Percentiles rank a stretch among this genome's conserved stretches.
Conservation (phyloP, 164 flowering plant species). For the Platanus orientalis region DNA sequence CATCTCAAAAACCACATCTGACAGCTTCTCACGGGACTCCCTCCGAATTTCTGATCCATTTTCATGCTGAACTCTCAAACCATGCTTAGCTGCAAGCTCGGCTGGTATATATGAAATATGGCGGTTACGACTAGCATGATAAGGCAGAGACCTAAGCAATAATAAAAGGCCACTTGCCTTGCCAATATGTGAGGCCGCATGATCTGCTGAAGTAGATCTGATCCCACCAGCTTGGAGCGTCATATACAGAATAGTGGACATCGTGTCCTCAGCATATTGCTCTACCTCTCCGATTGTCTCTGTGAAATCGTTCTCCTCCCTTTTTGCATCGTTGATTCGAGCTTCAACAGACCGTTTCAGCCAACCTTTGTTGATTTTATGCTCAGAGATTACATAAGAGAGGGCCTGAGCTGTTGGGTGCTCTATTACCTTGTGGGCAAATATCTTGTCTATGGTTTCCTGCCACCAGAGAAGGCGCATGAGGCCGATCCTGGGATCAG, state of each 20-base stretch:
- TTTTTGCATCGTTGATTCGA: conserved; percentile 77
- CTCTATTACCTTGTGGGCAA: conserved; percentile 59
- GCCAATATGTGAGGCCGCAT: conserved; percentile 96
- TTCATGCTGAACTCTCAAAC: conserved; percentile 49
- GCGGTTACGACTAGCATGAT: conserved; percentile 66
- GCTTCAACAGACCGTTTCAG: conserved; percentile 92
- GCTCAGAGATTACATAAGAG: conserved; percentile 52
- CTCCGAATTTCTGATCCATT: conserved; percentile 40
- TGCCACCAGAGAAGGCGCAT: conserved; percentile 99
- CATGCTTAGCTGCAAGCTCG: conserved; percentile 77
- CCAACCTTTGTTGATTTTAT: conserved; percentile 76
- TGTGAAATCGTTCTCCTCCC: conserved; percentile 61
- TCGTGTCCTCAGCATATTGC: conserved; percentile 84
- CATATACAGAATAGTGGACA: conserved; percentile 71
- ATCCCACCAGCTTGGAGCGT: conserved; percentile 94
- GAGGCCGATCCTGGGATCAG: conserved; percentile 89
- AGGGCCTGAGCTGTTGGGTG: conserved; percentile 90
- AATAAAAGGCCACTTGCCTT: conserved; percentile 91
- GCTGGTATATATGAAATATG: conserved; percentile 66
- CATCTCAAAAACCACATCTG: conserved; percentile 82
- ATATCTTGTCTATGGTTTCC: conserved; percentile 89
- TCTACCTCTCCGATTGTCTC: conserved; percentile 68
- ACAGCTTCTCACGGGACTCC: conserved; percentile 60
- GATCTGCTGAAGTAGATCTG: conserved; percentile 85
- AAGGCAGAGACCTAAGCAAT: conserved; percentile 81